Percentiles rank a stretch among this genome's conserved stretches.
Evolutionary conservation across 73 alveolate genomes (phyloP).

Genomic region (Uronychia setigera): DNA sequence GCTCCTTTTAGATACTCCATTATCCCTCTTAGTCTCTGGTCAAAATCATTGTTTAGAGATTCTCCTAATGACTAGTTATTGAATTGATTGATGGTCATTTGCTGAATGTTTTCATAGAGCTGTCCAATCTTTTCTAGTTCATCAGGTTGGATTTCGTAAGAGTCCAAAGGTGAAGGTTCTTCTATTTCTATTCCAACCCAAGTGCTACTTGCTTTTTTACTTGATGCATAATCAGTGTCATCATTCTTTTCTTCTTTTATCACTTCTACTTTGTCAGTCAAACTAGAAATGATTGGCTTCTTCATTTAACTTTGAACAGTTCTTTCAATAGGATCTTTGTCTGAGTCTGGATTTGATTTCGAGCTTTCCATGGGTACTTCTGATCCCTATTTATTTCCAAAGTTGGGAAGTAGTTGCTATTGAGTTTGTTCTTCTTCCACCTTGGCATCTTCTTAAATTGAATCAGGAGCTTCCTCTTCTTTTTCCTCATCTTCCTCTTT

Average conservation of each 20-base stretch:
- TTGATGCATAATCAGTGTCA: neutral
- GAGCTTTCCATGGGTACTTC: too few species aligned
- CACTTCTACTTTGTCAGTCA: neutral
- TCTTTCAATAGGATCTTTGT: constrained; percentile 31
- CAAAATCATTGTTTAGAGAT: constrained; percentile 55
- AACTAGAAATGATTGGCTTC: constrained; percentile 6
- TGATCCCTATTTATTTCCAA: too few species aligned
- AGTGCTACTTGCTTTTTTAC: neutral
- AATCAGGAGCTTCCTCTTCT: neutral
- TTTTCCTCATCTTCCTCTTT: neutral
- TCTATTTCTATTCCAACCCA: neutral
- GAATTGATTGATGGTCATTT: neutral
- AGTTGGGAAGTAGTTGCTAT: neutral
- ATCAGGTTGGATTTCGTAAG: constrained; percentile 17
- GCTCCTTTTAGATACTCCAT: constrained; percentile 68
- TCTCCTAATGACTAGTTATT: neutral
- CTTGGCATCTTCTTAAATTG: neutral
- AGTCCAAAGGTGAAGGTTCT: neutral
- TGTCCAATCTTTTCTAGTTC: constrained; percentile 58
- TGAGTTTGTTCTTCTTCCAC: neutral
- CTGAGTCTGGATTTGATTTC: too few species aligned
- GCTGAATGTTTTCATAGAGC: constrained; percentile 59
- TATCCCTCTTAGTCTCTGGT: constrained; percentile 53
- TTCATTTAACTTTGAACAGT: neutral
- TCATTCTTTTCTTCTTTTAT: neutral